Percentiles rank a stretch among this genome's conserved stretches.
These are phyloP conservation scores for Botrytis hyacinthi DNA, from an alignment of 2,329 filamentous ascomycete species.

Conservation along the genomic window DNA sequence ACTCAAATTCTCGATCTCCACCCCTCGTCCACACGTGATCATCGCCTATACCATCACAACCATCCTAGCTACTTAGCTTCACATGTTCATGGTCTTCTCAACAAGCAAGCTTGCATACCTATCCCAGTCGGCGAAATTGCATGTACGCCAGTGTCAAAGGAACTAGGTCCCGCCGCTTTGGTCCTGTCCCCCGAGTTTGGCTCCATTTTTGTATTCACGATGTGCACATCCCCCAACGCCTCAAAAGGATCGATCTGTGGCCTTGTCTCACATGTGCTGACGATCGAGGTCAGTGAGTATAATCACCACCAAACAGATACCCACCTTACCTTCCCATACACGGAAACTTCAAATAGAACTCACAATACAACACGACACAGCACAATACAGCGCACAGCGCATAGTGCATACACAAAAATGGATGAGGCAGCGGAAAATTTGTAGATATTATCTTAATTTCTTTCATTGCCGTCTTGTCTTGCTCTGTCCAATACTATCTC, in stretches of 20 bases:
- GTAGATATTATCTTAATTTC: slow-evolving; percentile 1
- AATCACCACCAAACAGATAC: neutral
- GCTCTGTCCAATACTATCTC: neutral
- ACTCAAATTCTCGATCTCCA: neutral
- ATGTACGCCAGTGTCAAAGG: neutral
- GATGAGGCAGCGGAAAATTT: neutral
- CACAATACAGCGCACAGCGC: slow-evolving; percentile 2
- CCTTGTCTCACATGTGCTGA: neutral
- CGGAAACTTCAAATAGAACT: neutral
- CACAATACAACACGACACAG: neutral
- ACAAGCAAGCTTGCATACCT: neutral
- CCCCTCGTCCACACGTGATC: neutral
- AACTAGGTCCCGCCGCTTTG: neutral
- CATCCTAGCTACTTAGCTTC: neutral
- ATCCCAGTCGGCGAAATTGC: neutral
- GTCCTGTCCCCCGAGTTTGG: neutral
- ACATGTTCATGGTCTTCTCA: too few species aligned
- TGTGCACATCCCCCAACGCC: neutral
- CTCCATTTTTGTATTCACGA: neutral
- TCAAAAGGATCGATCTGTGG: slow-evolving; percentile 4
- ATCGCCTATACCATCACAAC: neutral
- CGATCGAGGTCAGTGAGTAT: slow-evolving; percentile 8
- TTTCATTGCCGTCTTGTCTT: slow-evolving; percentile 6
- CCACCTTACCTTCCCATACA: neutral
- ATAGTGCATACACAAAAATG: neutral